Base-by-base conservation (phyloP, 192 early-diverging fungal species). In the Oehlia diaphana region DNA sequence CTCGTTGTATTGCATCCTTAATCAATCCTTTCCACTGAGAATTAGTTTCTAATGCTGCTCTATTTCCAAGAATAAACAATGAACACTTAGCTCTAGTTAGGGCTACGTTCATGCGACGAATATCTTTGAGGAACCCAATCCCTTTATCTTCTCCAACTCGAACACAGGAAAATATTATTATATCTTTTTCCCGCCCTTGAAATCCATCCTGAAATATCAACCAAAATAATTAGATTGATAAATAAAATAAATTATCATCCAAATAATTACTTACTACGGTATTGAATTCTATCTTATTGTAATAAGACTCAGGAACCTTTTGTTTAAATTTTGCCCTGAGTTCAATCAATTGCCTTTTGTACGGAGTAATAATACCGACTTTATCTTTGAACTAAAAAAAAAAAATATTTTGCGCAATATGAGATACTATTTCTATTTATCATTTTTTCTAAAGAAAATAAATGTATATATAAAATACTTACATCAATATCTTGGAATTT, bases 101-200 rank as follows among this genome's bases (percentile, higher is more conserved):
- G 0, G 96, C 96, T 21, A 99, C 97, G 79, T 99, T 99, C 76
- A 98, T 87, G 16, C 97, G 89, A 39, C 92, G 87, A 95, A 96
- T 96, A 83, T 99, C 97, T 63, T 89, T 86, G 62, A 99, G 79
- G 23, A 99, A 85, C 47, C 96, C 94, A 91, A 87, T 1, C 81
- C 69, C 9, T 88, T 87, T 79, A 96, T 88, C 2, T 96, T 44
- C 13, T 0, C 70, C 90, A 6, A 96, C 92, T 47, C 97, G 89
- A 23, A 99, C 98, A 77, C 95, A 97, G 0, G 95, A 96, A 74
- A 99, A 94, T 67, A 99, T 95, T 44, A 99, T 95, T 50, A 98
- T 94, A 26, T 98, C 97, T 82, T 98, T 98, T 82, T 98, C 96
- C 83, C 97, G 94, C 8, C 96, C 97, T 85, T 99, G 96, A 81